Percentiles rank a stretch among this genome's conserved stretches.
These are phyloP conservation scores for Opeltia flavorubescens DNA, from an alignment of 495 filamentous ascomycete species.

Conservation along the genomic window DNA sequence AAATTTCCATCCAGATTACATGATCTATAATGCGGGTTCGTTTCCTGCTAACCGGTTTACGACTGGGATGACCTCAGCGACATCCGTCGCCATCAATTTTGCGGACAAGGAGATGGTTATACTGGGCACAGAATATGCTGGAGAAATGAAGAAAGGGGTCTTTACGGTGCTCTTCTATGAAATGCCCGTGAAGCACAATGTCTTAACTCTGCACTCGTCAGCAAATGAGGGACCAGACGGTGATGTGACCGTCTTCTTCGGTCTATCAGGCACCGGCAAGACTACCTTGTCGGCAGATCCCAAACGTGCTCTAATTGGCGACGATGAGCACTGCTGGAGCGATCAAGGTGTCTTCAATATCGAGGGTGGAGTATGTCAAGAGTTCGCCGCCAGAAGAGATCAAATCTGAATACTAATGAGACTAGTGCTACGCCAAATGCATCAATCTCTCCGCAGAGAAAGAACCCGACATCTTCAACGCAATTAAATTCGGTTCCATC, in stretches of 20 bases:
- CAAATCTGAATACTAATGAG: slow-evolving; percentile 4
- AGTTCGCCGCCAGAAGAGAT: neutral
- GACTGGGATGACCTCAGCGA: slow-evolving; percentile 92
- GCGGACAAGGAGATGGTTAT: slow-evolving; percentile 95
- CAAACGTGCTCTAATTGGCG: slow-evolving; percentile 90
- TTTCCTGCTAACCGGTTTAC: slow-evolving; percentile 99
- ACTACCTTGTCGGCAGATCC: slow-evolving; percentile 94
- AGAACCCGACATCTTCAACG: slow-evolving; percentile 95
- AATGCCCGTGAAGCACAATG: slow-evolving; percentile 99
- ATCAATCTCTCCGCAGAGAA: slow-evolving; percentile 96
- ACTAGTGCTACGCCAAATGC: slow-evolving; percentile 87
- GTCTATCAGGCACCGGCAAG: slow-evolving; percentile 96
- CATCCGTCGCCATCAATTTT: slow-evolving; percentile 78
- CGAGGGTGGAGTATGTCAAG: slow-evolving; percentile 54
- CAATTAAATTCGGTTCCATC: slow-evolving; percentile 92
- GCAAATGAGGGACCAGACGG: slow-evolving; percentile 79
- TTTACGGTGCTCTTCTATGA: slow-evolving; percentile 99
- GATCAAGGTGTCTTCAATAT: slow-evolving; percentile 98
- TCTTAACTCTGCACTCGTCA: slow-evolving; percentile 90
- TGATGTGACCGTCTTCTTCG: slow-evolving; percentile 97
- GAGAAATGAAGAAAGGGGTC: slow-evolving; percentile 99
- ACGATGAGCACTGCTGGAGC: slow-evolving; percentile 99
- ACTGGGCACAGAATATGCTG: slow-evolving; percentile 95
- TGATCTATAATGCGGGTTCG: slow-evolving; percentile 96
- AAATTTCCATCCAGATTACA: slow-evolving; percentile 97